A percentile compares a stretch with the other conserved stretches of the same genome.
These are phyloP conservation scores for Neostapfia colusana DNA, from an alignment of 176 grass and related monocot species.

Conservation along the genomic window DNA sequence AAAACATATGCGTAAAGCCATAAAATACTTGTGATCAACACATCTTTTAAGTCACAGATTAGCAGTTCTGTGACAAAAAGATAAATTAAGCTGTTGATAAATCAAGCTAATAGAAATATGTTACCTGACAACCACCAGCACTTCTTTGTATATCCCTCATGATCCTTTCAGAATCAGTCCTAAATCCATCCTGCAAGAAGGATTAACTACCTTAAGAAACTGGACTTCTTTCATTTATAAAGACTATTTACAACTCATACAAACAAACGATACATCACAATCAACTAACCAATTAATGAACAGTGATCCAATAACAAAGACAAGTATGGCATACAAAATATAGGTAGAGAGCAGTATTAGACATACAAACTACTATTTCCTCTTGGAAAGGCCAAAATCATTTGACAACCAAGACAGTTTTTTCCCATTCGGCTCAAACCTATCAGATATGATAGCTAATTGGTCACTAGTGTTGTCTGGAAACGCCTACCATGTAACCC, in stretches of 20 bases:
- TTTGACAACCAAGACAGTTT: background rate
- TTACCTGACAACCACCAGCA: slow-evolving; percentile 78
- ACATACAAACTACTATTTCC: background rate
- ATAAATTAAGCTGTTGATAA: slow-evolving; percentile 2
- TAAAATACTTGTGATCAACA: slow-evolving; percentile 20
- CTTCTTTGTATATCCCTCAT: slow-evolving; percentile 81
- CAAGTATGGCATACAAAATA: background rate
- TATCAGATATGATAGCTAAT: background rate
- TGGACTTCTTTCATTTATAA: background rate
- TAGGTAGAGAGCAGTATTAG: background rate
- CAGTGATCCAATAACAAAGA: background rate
- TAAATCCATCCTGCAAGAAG: slow-evolving; percentile 79
- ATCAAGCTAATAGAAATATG: slow-evolving; percentile 3
- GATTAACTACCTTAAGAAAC: slow-evolving; percentile 32
- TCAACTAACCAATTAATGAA: background rate
- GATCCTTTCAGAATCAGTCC: slow-evolving; percentile 84
- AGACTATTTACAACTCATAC: slow-evolving; percentile 4
- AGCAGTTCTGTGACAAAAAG: slow-evolving; percentile 21
- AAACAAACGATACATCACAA: background rate
- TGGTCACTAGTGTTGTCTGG: background rate
- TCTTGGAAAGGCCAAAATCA: background rate
- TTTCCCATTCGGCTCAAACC: background rate
- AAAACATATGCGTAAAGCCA: background rate
- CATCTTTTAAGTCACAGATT: slow-evolving; percentile 10
- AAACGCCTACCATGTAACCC: background rate